Conservation (phyloP, 495 filamentous ascomycete genomes). For the Ascobolus immersus region DNA sequence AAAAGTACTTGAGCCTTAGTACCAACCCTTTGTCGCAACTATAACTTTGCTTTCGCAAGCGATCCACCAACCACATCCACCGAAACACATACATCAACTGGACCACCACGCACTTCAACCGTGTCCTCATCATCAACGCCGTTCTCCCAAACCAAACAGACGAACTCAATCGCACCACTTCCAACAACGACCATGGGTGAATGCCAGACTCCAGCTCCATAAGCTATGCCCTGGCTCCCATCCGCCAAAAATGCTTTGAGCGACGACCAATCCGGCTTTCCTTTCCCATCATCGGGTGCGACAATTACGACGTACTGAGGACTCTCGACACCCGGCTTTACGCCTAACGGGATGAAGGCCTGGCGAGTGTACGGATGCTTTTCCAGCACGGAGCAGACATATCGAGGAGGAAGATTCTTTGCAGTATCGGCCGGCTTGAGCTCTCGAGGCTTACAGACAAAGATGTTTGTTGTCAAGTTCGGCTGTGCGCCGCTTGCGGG, state of each 20-base stretch:
- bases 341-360: conserved; percentile 61
- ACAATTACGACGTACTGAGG: conserved; percentile 66
- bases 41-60: too few species aligned
- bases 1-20: too few species aligned
- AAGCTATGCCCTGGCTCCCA: conserved; percentile 70
- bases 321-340: conserved; percentile 15
- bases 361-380: conserved; percentile 85
- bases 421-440: conserved; percentile 13
- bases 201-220: conserved; percentile 84
- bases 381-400: conserved; percentile 59
- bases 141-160: conserved; percentile 73
- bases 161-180: conserved; percentile 41
- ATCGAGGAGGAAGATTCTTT: conserved; percentile 11
- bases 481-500: conserved; percentile 37
- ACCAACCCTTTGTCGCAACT: too few species aligned
- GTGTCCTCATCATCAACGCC: conserved; percentile 60
- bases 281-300: conserved; percentile 37
- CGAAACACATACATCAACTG: too few species aligned
- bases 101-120: too few species aligned
- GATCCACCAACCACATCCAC: too few species aligned
- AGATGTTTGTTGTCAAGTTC: conserved; percentile 55
- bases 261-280: conserved; percentile 47
- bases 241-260: conserved; percentile 54
- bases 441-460: conserved; percentile 51
- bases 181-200: conserved; percentile 88